phyloP scores from a whole-genome alignment of 2,329 filamentous ascomycete species.

The Alternaria triticina region DNA sequence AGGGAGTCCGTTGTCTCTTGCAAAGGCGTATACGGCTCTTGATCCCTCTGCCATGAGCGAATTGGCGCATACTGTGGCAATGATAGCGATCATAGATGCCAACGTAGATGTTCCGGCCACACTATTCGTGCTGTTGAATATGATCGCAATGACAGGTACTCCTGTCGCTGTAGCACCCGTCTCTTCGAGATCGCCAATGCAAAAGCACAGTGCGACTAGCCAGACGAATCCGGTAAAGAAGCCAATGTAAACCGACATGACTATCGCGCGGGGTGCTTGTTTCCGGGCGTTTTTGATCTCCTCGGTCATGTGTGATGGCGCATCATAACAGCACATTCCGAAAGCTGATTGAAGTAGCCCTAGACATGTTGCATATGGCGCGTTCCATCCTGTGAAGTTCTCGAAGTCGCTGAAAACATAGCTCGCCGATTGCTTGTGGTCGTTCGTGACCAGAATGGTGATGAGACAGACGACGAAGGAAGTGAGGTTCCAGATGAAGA shows the following conservation, averaged over 20 bases:
- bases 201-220: slow-evolving; percentile 50
- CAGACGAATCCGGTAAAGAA: slow-evolving; percentile 49
- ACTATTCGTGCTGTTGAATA: slow-evolving; percentile 57
- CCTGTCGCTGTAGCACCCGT: slow-evolving; percentile 57
- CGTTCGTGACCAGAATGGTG: slow-evolving; percentile 60
- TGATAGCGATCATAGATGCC: slow-evolving; percentile 57
- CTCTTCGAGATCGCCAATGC: slow-evolving; percentile 52
- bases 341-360: slow-evolving; percentile 62
- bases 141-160: slow-evolving; percentile 61
- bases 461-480: slow-evolving; percentile 61
- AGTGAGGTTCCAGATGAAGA: slow-evolving; percentile 61
- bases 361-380: slow-evolving; percentile 59
- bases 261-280: slow-evolving; percentile 57
- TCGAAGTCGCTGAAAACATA: slow-evolving; percentile 64
- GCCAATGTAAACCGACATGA: slow-evolving; percentile 49
- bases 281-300: slow-evolving; percentile 60
- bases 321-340: slow-evolving; percentile 62
- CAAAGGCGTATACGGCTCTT: slow-evolving; percentile 55
- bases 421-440: slow-evolving; percentile 59
- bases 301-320: slow-evolving; percentile 61
- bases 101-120: slow-evolving; percentile 55
- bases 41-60: slow-evolving; percentile 58
- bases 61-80: slow-evolving; percentile 55
- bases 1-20: slow-evolving; percentile 61
- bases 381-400: slow-evolving; percentile 60